These are phyloP conservation scores for Aphanoascus verrucosus DNA, from an alignment of 2,329 filamentous ascomycete species.

Conservation along the genomic window DNA sequence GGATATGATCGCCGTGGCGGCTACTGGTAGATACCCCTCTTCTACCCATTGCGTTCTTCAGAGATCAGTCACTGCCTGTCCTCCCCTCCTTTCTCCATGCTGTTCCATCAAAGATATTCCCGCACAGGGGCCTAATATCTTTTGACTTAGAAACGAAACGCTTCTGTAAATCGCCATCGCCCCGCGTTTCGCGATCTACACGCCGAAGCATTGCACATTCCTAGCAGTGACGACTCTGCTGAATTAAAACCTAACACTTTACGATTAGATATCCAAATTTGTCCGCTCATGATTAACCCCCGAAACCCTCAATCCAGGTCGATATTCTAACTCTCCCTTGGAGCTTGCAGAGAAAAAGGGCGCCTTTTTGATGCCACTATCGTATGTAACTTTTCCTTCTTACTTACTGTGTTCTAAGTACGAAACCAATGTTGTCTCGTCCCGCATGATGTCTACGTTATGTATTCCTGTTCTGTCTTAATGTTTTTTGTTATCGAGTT, in stretches of 20 bases:
- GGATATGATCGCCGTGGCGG: constrained; percentile 35
- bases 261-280: constrained; percentile 8
- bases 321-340: neutral
- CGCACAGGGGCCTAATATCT: constrained; percentile 14
- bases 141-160: constrained; percentile 8
- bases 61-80: constrained; percentile 16
- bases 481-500: too few relatives aligned
- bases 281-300: constrained; percentile 2
- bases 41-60: constrained; percentile 24
- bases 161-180: constrained; percentile 4
- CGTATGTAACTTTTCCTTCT: constrained; percentile 4
- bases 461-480: neutral
- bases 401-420: neutral
- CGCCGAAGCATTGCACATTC: neutral
- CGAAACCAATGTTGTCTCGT: neutral
- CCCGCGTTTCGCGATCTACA: neutral
- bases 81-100: constrained; percentile 6
- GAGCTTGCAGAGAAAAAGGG: neutral
- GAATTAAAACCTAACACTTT: neutral
- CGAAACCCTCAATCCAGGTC: neutral
- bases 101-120: constrained; percentile 10
- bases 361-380: neutral
- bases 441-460: neutral
- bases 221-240: neutral
- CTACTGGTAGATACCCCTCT: constrained; percentile 33